These are phyloP conservation scores for Apiotrichum gracile DNA, from an alignment of 1,284 basidiomycete genomes.

Conservation along the genomic window DNA sequence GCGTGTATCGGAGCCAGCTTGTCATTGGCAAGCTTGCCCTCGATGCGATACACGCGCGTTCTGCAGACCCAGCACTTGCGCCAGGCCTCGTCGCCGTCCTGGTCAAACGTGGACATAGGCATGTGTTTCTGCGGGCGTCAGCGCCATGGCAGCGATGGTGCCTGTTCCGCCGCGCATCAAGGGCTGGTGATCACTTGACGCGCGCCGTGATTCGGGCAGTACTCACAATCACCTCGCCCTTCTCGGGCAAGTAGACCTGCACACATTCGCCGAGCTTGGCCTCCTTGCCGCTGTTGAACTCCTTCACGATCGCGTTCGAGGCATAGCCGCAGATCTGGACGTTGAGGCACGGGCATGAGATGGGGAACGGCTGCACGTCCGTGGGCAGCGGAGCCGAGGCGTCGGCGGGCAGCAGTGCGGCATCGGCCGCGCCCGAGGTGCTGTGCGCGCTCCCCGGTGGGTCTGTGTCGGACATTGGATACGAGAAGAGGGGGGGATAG, in stretches of 20 bases:
- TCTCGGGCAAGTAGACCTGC: constrained; percentile 14
- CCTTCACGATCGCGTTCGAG: constrained; percentile 3
- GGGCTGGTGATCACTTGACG: too few relatives aligned
- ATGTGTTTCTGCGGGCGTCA: constrained; percentile 4
- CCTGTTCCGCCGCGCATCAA: too few relatives aligned
- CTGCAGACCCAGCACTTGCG: constrained; percentile 38
- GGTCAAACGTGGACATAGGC: constrained; percentile 11
- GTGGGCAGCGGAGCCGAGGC: constrained; percentile 15
- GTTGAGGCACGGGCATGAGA: constrained; percentile 35
- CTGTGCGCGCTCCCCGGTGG: background rate
- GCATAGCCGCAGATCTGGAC: constrained; percentile 20
- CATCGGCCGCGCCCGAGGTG: background rate
- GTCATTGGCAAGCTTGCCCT: constrained; percentile 13
- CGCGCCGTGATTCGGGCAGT: background rate
- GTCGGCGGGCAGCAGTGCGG: background rate
- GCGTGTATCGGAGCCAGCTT: constrained; percentile 16
- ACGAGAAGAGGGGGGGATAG: background rate
- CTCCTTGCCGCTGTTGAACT: background rate
- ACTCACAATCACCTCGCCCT: constrained; percentile 19
- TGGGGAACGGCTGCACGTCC: constrained; percentile 20
- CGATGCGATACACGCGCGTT: constrained; percentile 21
- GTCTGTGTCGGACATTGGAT: constrained; percentile 1
- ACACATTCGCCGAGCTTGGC: background rate
- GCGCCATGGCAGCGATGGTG: too few relatives aligned
- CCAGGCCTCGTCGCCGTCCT: constrained; percentile 18